These are phyloP conservation scores for Ballota nigra DNA, from an alignment of 257 asterid genomes.

Conservation along the genomic window DNA sequence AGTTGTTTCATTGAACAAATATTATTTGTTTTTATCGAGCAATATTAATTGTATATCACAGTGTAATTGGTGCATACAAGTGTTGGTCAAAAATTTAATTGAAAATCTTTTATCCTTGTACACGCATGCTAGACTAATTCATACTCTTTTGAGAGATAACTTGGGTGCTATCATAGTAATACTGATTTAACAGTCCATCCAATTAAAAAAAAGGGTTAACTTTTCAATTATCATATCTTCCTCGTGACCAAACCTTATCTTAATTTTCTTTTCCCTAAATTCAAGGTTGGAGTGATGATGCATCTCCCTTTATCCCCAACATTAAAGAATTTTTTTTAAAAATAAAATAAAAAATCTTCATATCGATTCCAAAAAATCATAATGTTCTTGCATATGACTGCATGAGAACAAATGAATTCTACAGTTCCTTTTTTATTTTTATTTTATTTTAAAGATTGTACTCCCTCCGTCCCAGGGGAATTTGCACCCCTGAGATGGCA, in stretches of 20 bases:
- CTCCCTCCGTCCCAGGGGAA: too few relatives aligned
- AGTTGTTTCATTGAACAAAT: too few relatives aligned
- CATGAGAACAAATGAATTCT: too few relatives aligned
- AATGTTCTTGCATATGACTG: background rate
- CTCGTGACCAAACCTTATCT: slow-evolving; percentile 3
- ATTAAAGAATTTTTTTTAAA: too few relatives aligned
- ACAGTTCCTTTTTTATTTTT: too few relatives aligned
- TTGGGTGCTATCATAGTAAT: background rate
- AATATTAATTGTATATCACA: too few relatives aligned
- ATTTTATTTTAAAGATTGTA: too few relatives aligned
- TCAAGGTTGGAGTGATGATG: background rate
- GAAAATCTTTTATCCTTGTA: background rate
- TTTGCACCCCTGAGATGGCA: too few relatives aligned
- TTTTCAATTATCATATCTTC: background rate
- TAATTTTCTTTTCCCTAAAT: background rate
- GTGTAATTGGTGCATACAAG: too few relatives aligned
- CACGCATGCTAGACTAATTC: background rate
- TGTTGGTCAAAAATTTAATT: too few relatives aligned
- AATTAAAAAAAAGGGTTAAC: background rate
- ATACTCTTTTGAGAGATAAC: background rate
- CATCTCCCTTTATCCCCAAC: background rate
- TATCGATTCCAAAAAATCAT: background rate
- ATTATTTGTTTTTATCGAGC: too few relatives aligned
- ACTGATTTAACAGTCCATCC: background rate
- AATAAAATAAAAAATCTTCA: background rate